These are phyloP conservation scores for Xenosphaeropsis pyriputrescens DNA, from an alignment of 2,329 filamentous ascomycete genomes.

Conservation along the genomic window DNA sequence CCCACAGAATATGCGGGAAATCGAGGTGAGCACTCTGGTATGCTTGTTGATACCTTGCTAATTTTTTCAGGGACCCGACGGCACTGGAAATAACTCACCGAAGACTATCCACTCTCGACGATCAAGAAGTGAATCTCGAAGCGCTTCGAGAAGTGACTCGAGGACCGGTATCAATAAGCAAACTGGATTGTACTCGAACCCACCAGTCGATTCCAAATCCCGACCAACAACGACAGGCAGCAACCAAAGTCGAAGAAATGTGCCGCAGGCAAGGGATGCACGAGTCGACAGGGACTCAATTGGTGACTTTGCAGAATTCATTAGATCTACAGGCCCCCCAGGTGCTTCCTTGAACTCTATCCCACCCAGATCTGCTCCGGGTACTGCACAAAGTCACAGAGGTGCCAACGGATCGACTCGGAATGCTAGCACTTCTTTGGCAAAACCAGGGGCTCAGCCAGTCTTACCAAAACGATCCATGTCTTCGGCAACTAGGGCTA, in stretches of 20 bases:
- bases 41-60: background rate
- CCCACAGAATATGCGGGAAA: conserved; percentile 63
- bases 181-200: conserved; percentile 7
- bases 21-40: conserved; percentile 41
- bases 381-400: conserved; percentile 13
- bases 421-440: conserved; percentile 9
- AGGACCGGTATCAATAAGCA: conserved; percentile 12
- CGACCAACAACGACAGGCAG: background rate
- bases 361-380: conserved; percentile 14
- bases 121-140: background rate
- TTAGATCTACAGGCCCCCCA: conserved; percentile 69
- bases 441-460: conserved; percentile 5
- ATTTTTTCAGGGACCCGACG: conserved; percentile 1
- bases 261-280: conserved; percentile 50
- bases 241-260: background rate
- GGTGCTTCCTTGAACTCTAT: conserved; percentile 20
- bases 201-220: conserved; percentile 4
- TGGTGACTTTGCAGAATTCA: conserved; percentile 78
- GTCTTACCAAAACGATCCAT: conserved; percentile 11
- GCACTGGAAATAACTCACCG: conserved; percentile 2
- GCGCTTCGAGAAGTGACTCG: conserved; percentile 11
- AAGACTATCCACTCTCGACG: too few species aligned
- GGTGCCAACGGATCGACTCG: conserved; percentile 14
- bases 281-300: conserved; percentile 56
- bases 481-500: conserved; percentile 28